Conservation (phyloP, 1,284 basidiomycete species). For the Pascua guehoae region DNA sequence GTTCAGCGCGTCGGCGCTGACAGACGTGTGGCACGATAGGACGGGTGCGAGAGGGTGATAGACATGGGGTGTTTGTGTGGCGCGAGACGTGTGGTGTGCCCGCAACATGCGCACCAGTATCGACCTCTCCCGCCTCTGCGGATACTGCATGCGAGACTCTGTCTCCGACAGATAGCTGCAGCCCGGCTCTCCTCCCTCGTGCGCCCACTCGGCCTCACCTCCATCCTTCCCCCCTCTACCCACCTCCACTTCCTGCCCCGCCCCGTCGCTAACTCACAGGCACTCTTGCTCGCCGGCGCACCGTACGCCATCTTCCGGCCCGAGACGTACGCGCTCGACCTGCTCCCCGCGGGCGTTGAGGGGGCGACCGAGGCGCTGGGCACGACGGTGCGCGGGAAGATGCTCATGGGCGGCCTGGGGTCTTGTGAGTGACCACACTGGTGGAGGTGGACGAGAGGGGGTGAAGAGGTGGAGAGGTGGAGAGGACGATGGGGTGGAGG, state of each 20-base stretch:
- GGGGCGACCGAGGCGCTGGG: conserved; percentile 22
- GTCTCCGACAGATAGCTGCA: too few species aligned
- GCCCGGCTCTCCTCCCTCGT: too few species aligned
- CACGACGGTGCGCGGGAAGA: conserved; percentile 33
- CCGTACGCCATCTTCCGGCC: conserved; percentile 44
- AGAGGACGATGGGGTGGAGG: too few species aligned
- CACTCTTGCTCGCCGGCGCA: conserved; percentile 43
- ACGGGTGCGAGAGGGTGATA: too few species aligned
- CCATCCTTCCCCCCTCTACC: not conserved
- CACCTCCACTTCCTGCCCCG: not conserved
- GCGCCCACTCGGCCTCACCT: not conserved
- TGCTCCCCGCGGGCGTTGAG: conserved; percentile 35
- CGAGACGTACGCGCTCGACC: conserved; percentile 33
- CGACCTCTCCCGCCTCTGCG: too few species aligned
- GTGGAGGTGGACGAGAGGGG: not conserved
- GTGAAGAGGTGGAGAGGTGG: not conserved
- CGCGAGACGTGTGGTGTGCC: too few species aligned
- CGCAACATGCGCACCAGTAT: too few species aligned
- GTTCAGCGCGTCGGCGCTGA: too few species aligned
- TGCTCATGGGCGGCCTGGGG: conserved; percentile 46
- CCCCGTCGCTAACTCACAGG: conserved; percentile 14
- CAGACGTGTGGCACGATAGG: too few species aligned
- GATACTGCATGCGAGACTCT: too few species aligned
- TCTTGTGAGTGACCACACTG: conserved; percentile 38
- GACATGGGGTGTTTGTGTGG: too few species aligned